These are phyloP conservation scores for Candida suzukii DNA, from an alignment of 805 yeast species.

Conservation along the genomic window DNA sequence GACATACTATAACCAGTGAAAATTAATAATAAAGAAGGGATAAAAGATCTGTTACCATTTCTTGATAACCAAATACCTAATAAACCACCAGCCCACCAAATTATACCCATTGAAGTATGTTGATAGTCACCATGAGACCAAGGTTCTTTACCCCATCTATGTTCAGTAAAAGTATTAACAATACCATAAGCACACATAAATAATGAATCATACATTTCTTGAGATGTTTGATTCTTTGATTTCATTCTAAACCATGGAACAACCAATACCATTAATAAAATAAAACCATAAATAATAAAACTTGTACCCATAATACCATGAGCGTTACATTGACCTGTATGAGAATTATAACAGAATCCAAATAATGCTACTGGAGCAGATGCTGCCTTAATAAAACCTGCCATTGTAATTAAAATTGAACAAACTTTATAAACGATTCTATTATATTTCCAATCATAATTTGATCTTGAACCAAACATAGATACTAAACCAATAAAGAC, in stretches of 20 bases:
- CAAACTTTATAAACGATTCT: slow-evolving; percentile 33
- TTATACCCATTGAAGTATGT: slow-evolving; percentile 93
- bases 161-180: slow-evolving; percentile 93
- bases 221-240: slow-evolving; percentile 45
- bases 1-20: slow-evolving; percentile 95
- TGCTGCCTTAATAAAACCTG: slow-evolving; percentile 76
- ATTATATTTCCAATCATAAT: no score
- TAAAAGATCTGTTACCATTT: slow-evolving; percentile 58
- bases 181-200: slow-evolving; percentile 88
- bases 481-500: slow-evolving; percentile 49
- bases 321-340: slow-evolving; percentile 93
- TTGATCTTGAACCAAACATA: slow-evolving; percentile 21
- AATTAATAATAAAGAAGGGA: slow-evolving; percentile 77
- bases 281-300: slow-evolving; percentile 72
- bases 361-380: slow-evolving; percentile 78
- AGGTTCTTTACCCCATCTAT: slow-evolving; percentile 82
- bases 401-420: slow-evolving; percentile 39
- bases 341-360: slow-evolving; percentile 79
- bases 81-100: slow-evolving; percentile 95
- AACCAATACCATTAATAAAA: slow-evolving; percentile 57
- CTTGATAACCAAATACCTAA: slow-evolving; percentile 74
- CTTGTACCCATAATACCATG: slow-evolving; percentile 97
- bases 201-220: slow-evolving; percentile 77
- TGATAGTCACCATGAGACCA: slow-evolving; percentile 95
- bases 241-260: slow-evolving; percentile 54